Percentiles rank a stretch among this genome's conserved stretches.
These are phyloP conservation scores for Myotisia sp. DNA, from an alignment of 2,329 filamentous ascomycete species.

Conservation along the genomic window DNA sequence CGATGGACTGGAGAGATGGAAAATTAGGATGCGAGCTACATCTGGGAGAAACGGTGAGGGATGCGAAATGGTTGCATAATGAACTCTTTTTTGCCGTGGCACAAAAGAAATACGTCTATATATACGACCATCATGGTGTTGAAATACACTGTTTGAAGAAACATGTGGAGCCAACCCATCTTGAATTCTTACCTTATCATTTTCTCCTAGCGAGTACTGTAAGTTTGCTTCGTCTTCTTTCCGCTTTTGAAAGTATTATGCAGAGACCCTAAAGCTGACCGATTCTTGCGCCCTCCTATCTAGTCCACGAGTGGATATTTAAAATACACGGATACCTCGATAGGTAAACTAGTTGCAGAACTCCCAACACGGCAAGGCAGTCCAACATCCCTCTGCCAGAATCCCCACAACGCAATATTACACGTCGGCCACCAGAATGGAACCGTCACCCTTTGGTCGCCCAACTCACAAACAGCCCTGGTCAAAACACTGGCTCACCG, in stretches of 20 bases:
- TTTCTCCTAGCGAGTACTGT: slow-evolving; percentile 80
- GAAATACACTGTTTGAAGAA: slow-evolving; percentile 85
- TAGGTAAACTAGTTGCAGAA: slow-evolving; percentile 75
- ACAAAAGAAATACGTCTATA: slow-evolving; percentile 93
- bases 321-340: slow-evolving; percentile 91
- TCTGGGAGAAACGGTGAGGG: slow-evolving; percentile 75
- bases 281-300: slow-evolving; percentile 4
- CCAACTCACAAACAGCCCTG: slow-evolving; percentile 70
- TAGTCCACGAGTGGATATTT: slow-evolving; percentile 67
- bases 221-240: slow-evolving; percentile 30
- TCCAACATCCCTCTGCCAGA: slow-evolving; percentile 71
- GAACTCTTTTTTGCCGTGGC: slow-evolving; percentile 87
- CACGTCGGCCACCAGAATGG: slow-evolving; percentile 93
- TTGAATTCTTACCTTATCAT: slow-evolving; percentile 94
- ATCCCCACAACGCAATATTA: slow-evolving; percentile 80
- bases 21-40: slow-evolving; percentile 86
- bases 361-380: slow-evolving; percentile 71
- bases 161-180: slow-evolving; percentile 78
- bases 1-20: slow-evolving; percentile 89
- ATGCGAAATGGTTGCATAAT: slow-evolving; percentile 86
- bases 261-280: neutral
- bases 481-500: slow-evolving; percentile 84
- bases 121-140: slow-evolving; percentile 82
- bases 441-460: slow-evolving; percentile 88
- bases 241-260: neutral